Evolutionary conservation across 148 eudicot species (phyloP), one percentile per base, ranked within the genome.

Genomic region (Suaeda aralocaspica): DNA sequence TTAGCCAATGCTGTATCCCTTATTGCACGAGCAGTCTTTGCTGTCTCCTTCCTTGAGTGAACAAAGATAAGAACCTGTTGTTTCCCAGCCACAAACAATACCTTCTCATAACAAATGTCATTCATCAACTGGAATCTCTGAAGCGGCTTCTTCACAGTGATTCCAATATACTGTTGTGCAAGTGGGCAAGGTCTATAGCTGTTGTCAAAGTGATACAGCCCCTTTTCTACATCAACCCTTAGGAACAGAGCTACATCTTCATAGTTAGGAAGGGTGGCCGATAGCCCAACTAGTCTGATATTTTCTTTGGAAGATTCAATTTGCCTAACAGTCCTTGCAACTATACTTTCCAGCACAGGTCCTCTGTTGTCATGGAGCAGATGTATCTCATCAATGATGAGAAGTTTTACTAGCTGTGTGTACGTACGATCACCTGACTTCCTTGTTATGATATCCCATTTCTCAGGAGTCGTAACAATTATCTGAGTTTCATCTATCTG

Each of bases 61-160:
- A 86, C 90, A 76, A 89, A 89, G 29, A 89, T 77, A 18, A 89
- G 85, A 69, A 89, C 88, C 59, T 89, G 94, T 67, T 86, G 88
- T 64, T 86, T 84, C 72, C 94, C 91, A 13, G 90, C 88, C 41
- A 74, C 82, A 70, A 79, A 76, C 57, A 84, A 78, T 66, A 89
- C 94, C 79, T 89, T 89, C 74, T 89, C 89, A 78, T 89, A 89
- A 46, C 94, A 89, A 28, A 89, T 66, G 63, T 89, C 94, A 76
- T 89, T 86, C 91, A 89, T 89, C 79, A 89, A 67, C 76, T 89
- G 94, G 68, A 89, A 89, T 55, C 94, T 84, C 83, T 89, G 91
- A 50, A 86, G 66, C 18, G 91, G 94, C 71, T 89, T 89, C 79
- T 89, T 89, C 58, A 89, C 91, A 55, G 80, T 82, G 66, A 89